A percentile compares a stretch with the other conserved stretches of the same genome.
Conservation (phyloP, 179 eudicot species). For the Beta corolliflora region DNA sequence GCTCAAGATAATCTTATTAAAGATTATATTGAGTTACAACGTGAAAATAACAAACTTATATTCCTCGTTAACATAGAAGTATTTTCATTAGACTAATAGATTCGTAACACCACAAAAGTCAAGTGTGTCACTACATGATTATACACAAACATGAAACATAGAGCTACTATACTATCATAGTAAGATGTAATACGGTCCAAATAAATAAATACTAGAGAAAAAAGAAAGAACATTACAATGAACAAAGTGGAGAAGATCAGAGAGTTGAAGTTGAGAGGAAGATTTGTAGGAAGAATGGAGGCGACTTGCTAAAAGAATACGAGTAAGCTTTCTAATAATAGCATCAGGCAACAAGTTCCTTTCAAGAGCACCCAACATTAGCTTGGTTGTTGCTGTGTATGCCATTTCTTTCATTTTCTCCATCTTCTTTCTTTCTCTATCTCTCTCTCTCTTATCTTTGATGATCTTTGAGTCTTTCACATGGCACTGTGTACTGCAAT, state of each 20-base stretch:
- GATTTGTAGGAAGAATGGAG: conserved; percentile 69
- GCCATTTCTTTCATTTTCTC: conserved; percentile 55
- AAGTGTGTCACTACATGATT: too few relatives aligned
- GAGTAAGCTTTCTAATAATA: conserved; percentile 67
- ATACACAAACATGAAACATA: too few relatives aligned
- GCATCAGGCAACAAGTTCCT: conserved; percentile 76
- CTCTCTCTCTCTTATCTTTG: neutral
- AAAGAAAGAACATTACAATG: conserved; percentile 45
- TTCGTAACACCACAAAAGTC: too few relatives aligned
- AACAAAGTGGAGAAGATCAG: conserved; percentile 64
- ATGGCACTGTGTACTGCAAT: too few relatives aligned
- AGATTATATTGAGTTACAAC: too few relatives aligned
- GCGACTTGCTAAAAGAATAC: conserved; percentile 66
- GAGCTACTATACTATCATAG: too few relatives aligned
- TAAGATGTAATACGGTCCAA: too few relatives aligned
- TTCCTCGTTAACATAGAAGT: too few relatives aligned
- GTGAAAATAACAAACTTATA: too few relatives aligned
- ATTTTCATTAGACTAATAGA: too few relatives aligned
- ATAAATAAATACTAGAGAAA: neutral
- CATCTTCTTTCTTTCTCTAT: conserved; percentile 24
- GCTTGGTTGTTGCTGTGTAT: conserved; percentile 62
- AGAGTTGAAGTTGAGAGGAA: conserved; percentile 60
- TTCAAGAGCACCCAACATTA: conserved; percentile 68
- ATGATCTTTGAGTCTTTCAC: too few relatives aligned
- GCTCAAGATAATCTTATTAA: too few relatives aligned